phyloP scores from a whole-genome alignment of 306 rosid genomes.

The Senna siamea region DNA sequence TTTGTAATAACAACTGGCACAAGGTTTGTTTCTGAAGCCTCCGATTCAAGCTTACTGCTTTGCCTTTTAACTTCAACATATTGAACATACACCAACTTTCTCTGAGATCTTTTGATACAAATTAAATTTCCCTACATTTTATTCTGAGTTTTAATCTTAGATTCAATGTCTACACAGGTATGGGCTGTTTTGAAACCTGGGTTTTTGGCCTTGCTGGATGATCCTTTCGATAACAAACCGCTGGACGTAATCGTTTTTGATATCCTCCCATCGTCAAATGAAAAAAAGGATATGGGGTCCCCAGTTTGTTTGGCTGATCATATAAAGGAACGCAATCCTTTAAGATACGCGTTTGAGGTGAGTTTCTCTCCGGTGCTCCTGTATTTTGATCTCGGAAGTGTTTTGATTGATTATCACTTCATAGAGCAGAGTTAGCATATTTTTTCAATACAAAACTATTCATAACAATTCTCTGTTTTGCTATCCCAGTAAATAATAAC shows the following conservation, averaged over 20 bases:
- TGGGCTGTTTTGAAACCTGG: constrained; percentile 99
- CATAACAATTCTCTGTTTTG: constrained; percentile 22
- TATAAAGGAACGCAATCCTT: constrained; percentile 80
- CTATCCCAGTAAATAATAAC: constrained; percentile 11
- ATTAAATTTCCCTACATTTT: constrained; percentile 4
- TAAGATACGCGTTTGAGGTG: constrained; percentile 83
- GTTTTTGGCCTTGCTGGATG: constrained; percentile 90
- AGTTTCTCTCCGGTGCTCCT: constrained; percentile 20
- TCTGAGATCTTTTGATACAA: constrained; percentile 24
- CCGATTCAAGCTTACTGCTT: constrained; percentile 10
- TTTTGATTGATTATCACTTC: constrained; percentile 7
- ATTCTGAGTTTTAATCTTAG: constrained; percentile 1
- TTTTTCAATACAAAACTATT: neutral
- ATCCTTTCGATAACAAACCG: constrained; percentile 79
- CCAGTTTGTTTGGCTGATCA: constrained; percentile 69
- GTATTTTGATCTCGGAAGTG: neutral
- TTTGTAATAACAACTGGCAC: constrained; percentile 84
- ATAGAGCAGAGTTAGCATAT: neutral
- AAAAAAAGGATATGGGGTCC: constrained; percentile 71
- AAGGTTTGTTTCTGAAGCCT: constrained; percentile 57
- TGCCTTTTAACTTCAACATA: constrained; percentile 25
- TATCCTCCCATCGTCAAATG: constrained; percentile 81
- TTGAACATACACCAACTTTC: constrained; percentile 15
- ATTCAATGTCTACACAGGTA: constrained; percentile 54
- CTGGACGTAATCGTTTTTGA: constrained; percentile 85